Base-by-base conservation (phyloP, 495 filamentous ascomycete species). In the Xylaria flabelliformis region DNA sequence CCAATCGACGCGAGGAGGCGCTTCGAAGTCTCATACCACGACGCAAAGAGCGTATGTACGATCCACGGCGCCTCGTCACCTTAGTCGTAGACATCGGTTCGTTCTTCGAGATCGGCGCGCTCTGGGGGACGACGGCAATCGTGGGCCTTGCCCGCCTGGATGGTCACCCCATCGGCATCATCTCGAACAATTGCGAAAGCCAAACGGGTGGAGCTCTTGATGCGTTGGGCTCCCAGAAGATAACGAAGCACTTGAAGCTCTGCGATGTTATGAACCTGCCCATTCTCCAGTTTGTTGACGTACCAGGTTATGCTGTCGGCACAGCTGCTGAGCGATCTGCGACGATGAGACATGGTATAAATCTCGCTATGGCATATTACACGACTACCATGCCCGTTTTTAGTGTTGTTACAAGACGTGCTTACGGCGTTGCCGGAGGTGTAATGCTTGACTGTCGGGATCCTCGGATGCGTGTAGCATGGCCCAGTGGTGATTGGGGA, bases 261-360 rank as follows among this genome's bases (percentile, higher is more conserved):
- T 89, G 87, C 71, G 89, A 91, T 77, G 84, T 90, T 59, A 89
- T 90, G 81, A 91, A 91, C 62, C 74, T 91, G 19, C 89, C 89
- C 4, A 78, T 91, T 34, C 42, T 91, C 61, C 89, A 91, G 72
- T 91, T 90, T 70, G 81, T 91, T 32, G 89, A 91, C 77, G 82
- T 89, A 36, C 85, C 89, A 21, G 88, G 89, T 4, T 91, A 90
- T 66, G 87, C 88, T 4, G 88, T 91, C 67, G 88, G 89, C 24
- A 90, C 88, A 0, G 83, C 87, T 0, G 88, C 89, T 5, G 89
- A 91, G 75, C 80, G 88, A 26, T 87, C 85, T 1, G 88, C 88
- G 19, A 90, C 88, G 0, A 91, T 91, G 89, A 83, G 88, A 29
- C 88, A 88, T 81, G 89, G 89, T 5, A 81, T 90, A 15, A 84